A percentile compares a stretch with the other conserved stretches of the same genome.
Evolutionary conservation across 768 basidiomycete genomes (phyloP).

Genomic region (Russula griseocarnosa): DNA sequence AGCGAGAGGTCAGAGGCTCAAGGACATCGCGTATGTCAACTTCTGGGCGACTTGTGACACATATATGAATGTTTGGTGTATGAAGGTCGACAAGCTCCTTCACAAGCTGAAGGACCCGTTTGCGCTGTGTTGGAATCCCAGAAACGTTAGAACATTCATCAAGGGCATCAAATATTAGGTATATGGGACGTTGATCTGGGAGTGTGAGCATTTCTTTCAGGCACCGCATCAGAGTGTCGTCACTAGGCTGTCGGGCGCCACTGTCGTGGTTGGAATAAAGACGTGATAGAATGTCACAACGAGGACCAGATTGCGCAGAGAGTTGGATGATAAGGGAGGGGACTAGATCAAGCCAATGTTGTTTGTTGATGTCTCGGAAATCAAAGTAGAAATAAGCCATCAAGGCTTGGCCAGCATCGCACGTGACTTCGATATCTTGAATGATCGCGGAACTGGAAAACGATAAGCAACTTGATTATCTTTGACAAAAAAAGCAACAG

Average conservation of each 20-base stretch:
- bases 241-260: not conserved
- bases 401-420: not conserved
- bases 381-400: conserved; percentile 8
- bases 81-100: not conserved
- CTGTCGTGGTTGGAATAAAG: not conserved
- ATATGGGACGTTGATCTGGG: no score
- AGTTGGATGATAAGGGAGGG: conserved; percentile 10
- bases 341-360: not conserved
- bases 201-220: not conserved
- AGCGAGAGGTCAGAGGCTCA: not conserved
- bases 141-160: no score
- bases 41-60: conserved; percentile 5
- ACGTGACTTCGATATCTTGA: not conserved
- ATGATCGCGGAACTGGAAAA: conserved; percentile 8
- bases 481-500: not conserved
- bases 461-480: not conserved
- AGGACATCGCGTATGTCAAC: not conserved
- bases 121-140: not conserved
- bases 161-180: no score
- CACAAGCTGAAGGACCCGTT: not conserved
- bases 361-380: not conserved
- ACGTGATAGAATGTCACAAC: not conserved
- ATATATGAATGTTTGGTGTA: not conserved
- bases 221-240: not conserved
- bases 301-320: not conserved